Conservation (phyloP, 768 basidiomycete species). For the Lactarius trivialis region DNA sequence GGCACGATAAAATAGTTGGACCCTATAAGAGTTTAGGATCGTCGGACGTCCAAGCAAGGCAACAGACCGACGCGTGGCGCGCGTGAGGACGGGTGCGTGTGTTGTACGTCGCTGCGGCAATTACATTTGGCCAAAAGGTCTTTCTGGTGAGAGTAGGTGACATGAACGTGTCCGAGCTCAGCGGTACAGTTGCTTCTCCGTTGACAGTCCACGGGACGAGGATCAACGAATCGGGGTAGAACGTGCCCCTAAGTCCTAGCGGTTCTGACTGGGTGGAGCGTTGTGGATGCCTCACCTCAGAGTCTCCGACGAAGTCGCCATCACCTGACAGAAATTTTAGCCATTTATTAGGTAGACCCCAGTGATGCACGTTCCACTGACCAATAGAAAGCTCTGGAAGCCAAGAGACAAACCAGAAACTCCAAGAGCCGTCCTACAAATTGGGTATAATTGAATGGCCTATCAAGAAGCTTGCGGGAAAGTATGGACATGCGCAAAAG, state of each 20-base stretch:
- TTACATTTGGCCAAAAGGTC: slow-evolving; percentile 1
- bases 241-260: slow-evolving; percentile 9
- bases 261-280: background rate
- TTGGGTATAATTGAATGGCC: slow-evolving; percentile 5
- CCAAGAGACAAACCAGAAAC: background rate
- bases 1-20: background rate
- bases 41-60: slow-evolving; percentile 9
- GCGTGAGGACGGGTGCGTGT: slow-evolving; percentile 15
- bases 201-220: slow-evolving; percentile 12
- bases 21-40: slow-evolving; percentile 4
- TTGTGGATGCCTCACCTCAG: slow-evolving; percentile 7
- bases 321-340: slow-evolving; percentile 4
- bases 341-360: background rate
- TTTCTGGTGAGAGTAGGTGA: slow-evolving; percentile 3
- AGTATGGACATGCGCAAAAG: slow-evolving; percentile 3
- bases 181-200: slow-evolving; percentile 12
- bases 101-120: slow-evolving; percentile 13
- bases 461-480: slow-evolving; percentile 3
- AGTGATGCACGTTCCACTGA: slow-evolving; percentile 11
- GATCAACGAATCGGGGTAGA: slow-evolving; percentile 11
- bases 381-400: slow-evolving; percentile 1
- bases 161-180: slow-evolving; percentile 13
- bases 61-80: slow-evolving; percentile 19
- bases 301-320: background rate
- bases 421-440: slow-evolving; percentile 9